Conservation (phyloP, 2,329 filamentous ascomycete genomes). For the Pseudogymnoascus sp. region DNA sequence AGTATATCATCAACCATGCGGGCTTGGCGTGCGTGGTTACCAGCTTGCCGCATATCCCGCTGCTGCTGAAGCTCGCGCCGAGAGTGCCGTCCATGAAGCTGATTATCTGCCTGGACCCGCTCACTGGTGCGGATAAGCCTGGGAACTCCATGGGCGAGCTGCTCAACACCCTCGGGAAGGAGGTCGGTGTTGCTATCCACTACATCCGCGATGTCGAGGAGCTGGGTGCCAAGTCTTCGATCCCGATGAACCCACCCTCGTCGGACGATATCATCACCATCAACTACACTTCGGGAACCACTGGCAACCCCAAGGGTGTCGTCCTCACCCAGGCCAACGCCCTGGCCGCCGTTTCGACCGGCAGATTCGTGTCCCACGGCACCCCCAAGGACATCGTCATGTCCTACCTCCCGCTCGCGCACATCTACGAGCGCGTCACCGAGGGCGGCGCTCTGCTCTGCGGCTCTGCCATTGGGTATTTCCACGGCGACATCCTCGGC, state of each 20-base stretch:
- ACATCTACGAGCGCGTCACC: constrained; percentile 82
- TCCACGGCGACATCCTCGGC: constrained; percentile 81
- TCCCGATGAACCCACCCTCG: constrained; percentile 59
- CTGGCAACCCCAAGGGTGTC: constrained; percentile 75
- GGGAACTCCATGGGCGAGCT: constrained; percentile 74
- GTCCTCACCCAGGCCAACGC: constrained; percentile 75
- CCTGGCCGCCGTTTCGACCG: constrained; percentile 60
- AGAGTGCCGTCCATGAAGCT: constrained; percentile 74
- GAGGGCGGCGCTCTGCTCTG: constrained; percentile 69
- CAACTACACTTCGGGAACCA: constrained; percentile 85
- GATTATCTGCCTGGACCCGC: constrained; percentile 76
- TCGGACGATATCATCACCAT: constrained; percentile 77
- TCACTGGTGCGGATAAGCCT: constrained; percentile 69
- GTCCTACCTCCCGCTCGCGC: constrained; percentile 88
- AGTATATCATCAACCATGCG: constrained; percentile 93
- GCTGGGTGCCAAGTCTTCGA: constrained; percentile 62
- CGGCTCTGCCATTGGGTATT: constrained; percentile 77
- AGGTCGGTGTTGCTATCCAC: constrained; percentile 69
- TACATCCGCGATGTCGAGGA: constrained; percentile 75
- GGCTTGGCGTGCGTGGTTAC: constrained; percentile 67
- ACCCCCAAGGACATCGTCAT: constrained; percentile 55
- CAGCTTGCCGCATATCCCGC: constrained; percentile 72
- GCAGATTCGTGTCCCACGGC: constrained; percentile 43
- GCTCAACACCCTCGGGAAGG: constrained; percentile 64
- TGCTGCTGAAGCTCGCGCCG: constrained; percentile 71